phyloP scores from a whole-genome alignment of 805 yeast genomes.

The Sugiyamaella chiloensis region DNA sequence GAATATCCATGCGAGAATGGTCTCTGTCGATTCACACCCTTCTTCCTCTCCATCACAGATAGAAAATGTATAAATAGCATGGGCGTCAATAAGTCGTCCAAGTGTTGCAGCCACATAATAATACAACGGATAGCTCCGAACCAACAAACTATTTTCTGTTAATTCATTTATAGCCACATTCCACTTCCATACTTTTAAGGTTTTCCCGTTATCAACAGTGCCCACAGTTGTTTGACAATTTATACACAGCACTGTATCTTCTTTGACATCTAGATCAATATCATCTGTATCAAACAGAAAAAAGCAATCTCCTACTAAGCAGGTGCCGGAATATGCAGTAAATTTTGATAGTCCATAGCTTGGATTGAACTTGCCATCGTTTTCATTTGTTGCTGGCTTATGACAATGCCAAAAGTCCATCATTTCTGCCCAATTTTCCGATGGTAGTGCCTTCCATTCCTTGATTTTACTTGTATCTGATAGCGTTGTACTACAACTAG shows the following conservation, averaged over 20 bases:
- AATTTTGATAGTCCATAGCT: conserved; percentile 28
- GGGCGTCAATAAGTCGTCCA: conserved; percentile 31
- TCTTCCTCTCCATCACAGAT: conserved; percentile 12
- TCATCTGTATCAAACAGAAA: conserved; percentile 39
- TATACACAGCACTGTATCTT: conserved; percentile 11
- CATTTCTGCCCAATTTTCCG: conserved; percentile 90
- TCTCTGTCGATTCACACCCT: neutral
- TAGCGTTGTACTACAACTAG: conserved; percentile 5
- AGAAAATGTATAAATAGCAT: conserved; percentile 31
- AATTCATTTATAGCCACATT: conserved; percentile 36
- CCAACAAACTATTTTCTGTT: neutral
- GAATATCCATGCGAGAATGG: conserved; percentile 48
- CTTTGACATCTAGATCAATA: conserved; percentile 12
- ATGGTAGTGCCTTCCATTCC: conserved; percentile 64
- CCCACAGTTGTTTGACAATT: conserved; percentile 21
- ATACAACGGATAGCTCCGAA: conserved; percentile 12
- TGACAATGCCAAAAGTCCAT: conserved; percentile 99
- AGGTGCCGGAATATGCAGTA: conserved; percentile 39
- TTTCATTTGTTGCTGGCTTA: conserved; percentile 32
- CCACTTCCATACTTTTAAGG: conserved; percentile 55
- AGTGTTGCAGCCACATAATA: conserved; percentile 23
- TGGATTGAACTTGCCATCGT: conserved; percentile 16
- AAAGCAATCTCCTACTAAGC: conserved; percentile 59
- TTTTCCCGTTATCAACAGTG: neutral
- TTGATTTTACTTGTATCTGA: conserved; percentile 8